Percentiles rank a stretch among this genome's conserved stretches.
Conservation (phyloP, 2,329 filamentous ascomycete genomes). For the Aureobasidium namibiae region DNA sequence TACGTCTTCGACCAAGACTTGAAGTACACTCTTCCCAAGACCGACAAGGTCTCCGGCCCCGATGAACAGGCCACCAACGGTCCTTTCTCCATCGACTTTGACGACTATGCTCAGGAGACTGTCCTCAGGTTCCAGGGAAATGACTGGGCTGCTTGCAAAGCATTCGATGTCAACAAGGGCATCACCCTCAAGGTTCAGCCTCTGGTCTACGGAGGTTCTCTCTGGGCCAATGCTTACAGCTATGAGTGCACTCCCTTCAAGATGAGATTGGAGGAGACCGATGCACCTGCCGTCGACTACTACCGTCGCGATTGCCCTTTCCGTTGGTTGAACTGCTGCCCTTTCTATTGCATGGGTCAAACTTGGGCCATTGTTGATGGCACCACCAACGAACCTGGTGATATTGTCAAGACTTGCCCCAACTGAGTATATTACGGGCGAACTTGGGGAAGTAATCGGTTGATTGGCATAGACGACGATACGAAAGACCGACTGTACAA, state of each 20-base stretch:
- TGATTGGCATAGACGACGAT: too few species aligned
- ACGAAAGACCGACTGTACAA: too few species aligned
- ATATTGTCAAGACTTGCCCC: too few species aligned
- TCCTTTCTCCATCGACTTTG: neutral
- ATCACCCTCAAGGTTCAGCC: neutral
- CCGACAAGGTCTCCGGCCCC: neutral
- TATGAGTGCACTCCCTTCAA: neutral
- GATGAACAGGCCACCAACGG: neutral
- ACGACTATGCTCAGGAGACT: neutral
- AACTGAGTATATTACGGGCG: too few species aligned
- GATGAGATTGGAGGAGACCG: neutral
- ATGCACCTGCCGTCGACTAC: conserved; percentile 18
- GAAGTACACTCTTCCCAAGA: neutral
- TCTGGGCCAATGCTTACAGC: neutral
- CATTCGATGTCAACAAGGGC: neutral
- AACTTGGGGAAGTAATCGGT: too few species aligned
- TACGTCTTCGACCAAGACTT: neutral
- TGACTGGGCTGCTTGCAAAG: neutral
- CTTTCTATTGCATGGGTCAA: neutral
- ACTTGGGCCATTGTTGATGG: neutral
- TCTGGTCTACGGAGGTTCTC: neutral
- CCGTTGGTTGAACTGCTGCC: neutral
- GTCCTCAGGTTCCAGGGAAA: neutral
- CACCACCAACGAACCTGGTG: too few species aligned
- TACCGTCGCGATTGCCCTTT: conserved; percentile 22